Percentiles rank a stretch among this genome's conserved stretches.
Evolutionary conservation across 2,329 filamentous ascomycete genomes (phyloP).

Genomic region (Penicillium aurantiogriseum): DNA sequence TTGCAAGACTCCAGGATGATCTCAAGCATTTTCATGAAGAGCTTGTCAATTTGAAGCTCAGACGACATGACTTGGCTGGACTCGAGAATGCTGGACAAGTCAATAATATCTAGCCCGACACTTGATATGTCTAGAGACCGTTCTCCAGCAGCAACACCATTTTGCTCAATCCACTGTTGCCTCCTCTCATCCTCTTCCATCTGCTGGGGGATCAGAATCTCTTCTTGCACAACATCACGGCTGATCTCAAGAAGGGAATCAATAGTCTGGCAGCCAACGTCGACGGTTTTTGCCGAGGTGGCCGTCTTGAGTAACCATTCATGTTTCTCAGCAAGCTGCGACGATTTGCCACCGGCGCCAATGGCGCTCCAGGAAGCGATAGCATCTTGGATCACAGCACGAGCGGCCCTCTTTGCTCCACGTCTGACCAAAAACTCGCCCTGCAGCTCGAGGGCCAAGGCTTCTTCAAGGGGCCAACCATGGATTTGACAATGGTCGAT

Average conservation of each 20-base stretch:
- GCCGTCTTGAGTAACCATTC: constrained; percentile 61
- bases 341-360: constrained; percentile 58
- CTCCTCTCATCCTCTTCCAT: constrained; percentile 43
- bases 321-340: constrained; percentile 57
- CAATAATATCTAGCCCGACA: constrained; percentile 58
- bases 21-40: constrained; percentile 62
- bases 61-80: constrained; percentile 65
- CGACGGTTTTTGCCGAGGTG: constrained; percentile 50
- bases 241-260: constrained; percentile 48
- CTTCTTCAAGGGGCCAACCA: constrained; percentile 59
- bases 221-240: constrained; percentile 32
- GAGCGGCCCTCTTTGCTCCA: constrained; percentile 59
- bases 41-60: constrained; percentile 61
- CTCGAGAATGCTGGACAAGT: constrained; percentile 62
- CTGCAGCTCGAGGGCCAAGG: constrained; percentile 60
- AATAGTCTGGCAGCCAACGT: constrained; percentile 58
- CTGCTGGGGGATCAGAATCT: constrained; percentile 29
- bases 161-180: constrained; percentile 45
- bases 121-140: constrained; percentile 44
- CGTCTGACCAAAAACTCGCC: constrained; percentile 56
- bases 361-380: constrained; percentile 60
- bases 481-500: constrained; percentile 61
- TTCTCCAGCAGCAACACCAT: constrained; percentile 38
- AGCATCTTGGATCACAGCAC: constrained; percentile 57
- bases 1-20: constrained; percentile 65